These are phyloP conservation scores for Colletotrichum sp. DNA, from an alignment of 2,329 filamentous ascomycete genomes.

Conservation along the genomic window DNA sequence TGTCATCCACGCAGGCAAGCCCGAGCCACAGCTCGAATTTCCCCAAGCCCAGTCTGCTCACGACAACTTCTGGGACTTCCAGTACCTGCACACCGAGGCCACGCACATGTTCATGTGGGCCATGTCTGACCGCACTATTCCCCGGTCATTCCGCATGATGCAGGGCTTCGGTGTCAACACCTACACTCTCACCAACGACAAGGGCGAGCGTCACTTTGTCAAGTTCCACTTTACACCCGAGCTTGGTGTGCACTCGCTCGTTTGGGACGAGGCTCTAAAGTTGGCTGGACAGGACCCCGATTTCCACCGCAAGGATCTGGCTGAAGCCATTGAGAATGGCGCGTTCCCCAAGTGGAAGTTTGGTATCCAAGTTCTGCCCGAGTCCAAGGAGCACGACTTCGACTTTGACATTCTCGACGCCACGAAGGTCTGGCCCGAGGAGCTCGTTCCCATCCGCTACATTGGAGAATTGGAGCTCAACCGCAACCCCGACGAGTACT, in stretches of 20 bases:
- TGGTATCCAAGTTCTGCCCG: constrained; percentile 78
- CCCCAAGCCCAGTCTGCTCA: constrained; percentile 75
- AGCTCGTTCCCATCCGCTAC: constrained; percentile 74
- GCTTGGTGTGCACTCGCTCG: constrained; percentile 76
- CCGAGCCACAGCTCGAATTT: constrained; percentile 72
- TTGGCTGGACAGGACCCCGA: constrained; percentile 77
- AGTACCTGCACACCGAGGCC: constrained; percentile 69
- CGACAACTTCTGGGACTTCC: constrained; percentile 82
- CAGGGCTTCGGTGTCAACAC: constrained; percentile 87
- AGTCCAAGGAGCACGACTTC: constrained; percentile 75
- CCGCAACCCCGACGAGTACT: constrained; percentile 80
- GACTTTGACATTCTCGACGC: constrained; percentile 87
- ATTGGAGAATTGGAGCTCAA: constrained; percentile 84
- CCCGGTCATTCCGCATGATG: constrained; percentile 82
- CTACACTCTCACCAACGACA: constrained; percentile 69
- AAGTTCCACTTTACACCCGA: constrained; percentile 81
- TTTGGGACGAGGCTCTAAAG: constrained; percentile 83
- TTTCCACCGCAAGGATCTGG: constrained; percentile 80
- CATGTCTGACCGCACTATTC: constrained; percentile 77
- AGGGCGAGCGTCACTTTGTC: constrained; percentile 74
- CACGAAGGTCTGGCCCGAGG: constrained; percentile 86
- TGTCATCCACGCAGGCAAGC: constrained; percentile 64
- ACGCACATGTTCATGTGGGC: constrained; percentile 83
- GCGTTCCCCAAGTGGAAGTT: constrained; percentile 81
- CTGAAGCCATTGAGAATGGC: constrained; percentile 75